These are phyloP conservation scores for Phytophthora foliorum DNA, from an alignment of 352 stramenopile species.

Conservation along the genomic window DNA sequence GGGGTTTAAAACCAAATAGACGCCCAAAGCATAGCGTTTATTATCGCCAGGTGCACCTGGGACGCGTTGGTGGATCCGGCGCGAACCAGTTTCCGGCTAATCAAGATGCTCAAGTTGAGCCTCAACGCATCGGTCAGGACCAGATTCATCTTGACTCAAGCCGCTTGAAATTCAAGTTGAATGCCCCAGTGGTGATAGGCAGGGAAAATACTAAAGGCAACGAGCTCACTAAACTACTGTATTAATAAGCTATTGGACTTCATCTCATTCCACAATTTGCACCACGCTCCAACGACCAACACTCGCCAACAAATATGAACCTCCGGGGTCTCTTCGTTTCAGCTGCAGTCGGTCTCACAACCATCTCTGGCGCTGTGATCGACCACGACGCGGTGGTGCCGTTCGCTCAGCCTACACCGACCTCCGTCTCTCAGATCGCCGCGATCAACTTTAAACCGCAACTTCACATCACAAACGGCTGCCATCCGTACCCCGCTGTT, in stretches of 20 bases:
- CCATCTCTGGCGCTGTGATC: not conserved
- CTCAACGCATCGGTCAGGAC: not conserved
- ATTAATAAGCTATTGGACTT: not conserved
- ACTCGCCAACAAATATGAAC: not conserved
- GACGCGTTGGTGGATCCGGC: not conserved
- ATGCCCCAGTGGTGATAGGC: not conserved
- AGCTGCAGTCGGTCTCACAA: not conserved
- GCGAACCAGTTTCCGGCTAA: not conserved
- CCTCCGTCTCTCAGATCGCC: slow-evolving; percentile 5
- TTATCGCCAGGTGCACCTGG: too few relatives aligned
- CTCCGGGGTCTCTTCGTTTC: not conserved
- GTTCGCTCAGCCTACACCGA: slow-evolving; percentile 11
- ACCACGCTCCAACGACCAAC: not conserved
- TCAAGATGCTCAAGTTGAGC: not conserved
- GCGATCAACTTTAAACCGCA: slow-evolving; percentile 14
- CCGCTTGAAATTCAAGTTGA: too few relatives aligned
- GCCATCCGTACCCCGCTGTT: slow-evolving; percentile 26
- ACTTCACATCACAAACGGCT: slow-evolving; percentile 11
- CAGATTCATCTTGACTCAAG: too few relatives aligned
- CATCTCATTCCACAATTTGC: not conserved
- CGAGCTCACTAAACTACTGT: not conserved
- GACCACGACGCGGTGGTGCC: slow-evolving; percentile 1
- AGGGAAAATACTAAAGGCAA: not conserved
- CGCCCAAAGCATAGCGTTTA: too few relatives aligned
- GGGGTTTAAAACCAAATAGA: too few relatives aligned